Base-by-base conservation (phyloP, 768 basidiomycete genomes). In the Suillus discolor region DNA sequence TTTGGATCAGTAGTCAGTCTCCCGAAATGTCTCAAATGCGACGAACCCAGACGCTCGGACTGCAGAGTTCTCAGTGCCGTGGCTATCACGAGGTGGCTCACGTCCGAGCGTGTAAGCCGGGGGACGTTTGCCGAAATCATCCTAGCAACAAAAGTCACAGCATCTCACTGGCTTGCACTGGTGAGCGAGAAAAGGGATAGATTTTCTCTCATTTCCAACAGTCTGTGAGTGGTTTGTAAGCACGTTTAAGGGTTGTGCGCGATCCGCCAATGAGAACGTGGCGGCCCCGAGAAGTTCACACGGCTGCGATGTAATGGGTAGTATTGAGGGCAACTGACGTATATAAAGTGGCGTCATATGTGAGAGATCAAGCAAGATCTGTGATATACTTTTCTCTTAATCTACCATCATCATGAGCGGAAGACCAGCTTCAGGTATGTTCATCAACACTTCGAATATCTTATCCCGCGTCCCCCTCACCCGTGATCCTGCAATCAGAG, bases 351-450 rank as follows among this genome's bases (percentile, higher is more conserved):
- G 38, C 44, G 41, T 11, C 38, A 31, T 49, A 47, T 63, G 59
- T 25, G 31, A 57, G n/a, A n/a, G 20, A 60, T 55, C 51, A 44
- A 28, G 53, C 45, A 62, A 62, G 54, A 60, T 61, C 63, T 44
- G 49, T 15, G 34, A 55, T 66, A 44, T 41, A 59, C 61, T 54
- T 61, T 62, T 51, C 61, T 41, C 51, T n/a, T 44, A 23, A 36
- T 60, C 38, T 47, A 41, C 31, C n/a, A 45, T 57, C 53, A 78
- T 61, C 70, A 89, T 89, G 88, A 85, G 84, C 71, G 89, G 89
- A 72, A 86, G 81, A 69, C 82, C 87, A 67, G 86, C 89, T 63
- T 85, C 88, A 72, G 88, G 87, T 83, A 64, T 42, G 71, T 64
- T 60, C 36, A 36, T 2, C 39, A 15, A 12, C 18, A 39, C 1